These are phyloP conservation scores for Oryza longistaminata DNA, from an alignment of 176 grass and related monocot species.

Conservation along the genomic window DNA sequence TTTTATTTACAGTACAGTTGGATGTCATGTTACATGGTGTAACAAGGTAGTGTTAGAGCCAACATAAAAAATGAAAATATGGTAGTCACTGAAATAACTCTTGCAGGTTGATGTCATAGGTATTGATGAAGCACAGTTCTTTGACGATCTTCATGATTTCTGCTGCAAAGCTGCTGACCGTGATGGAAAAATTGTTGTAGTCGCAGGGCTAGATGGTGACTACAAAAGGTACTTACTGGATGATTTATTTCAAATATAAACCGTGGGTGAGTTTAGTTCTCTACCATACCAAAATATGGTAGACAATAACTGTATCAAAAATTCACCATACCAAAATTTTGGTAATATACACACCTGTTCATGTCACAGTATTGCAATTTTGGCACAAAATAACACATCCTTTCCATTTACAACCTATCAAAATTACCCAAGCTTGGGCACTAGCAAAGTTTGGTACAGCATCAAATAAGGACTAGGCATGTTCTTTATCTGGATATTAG, in stretches of 20 bases:
- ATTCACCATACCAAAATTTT: neutral
- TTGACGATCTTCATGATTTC: constrained; percentile 82
- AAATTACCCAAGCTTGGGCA: neutral
- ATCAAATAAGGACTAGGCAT: neutral
- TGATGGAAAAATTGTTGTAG: constrained; percentile 82
- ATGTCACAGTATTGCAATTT: neutral
- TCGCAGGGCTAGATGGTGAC: constrained; percentile 91
- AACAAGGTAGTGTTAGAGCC: neutral
- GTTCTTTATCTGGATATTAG: neutral
- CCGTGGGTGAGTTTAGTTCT: neutral
- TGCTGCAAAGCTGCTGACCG: constrained; percentile 78
- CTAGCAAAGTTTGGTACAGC: neutral
- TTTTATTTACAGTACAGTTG: neutral
- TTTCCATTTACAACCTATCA: neutral
- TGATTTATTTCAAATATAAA: neutral
- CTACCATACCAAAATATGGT: neutral
- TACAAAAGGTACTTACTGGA: constrained; percentile 69
- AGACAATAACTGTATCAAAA: neutral
- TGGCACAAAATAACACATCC: neutral
- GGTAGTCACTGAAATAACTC: constrained; percentile 9
- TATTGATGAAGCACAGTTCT: constrained; percentile 97
- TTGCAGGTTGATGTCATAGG: constrained; percentile 92
- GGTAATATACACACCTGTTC: neutral
- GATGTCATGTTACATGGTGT: neutral
- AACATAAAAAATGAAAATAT: neutral